Percentiles rank a stretch among this genome's conserved stretches.
These are phyloP conservation scores for Wickerhamiella kurtzmanii DNA, from an alignment of 805 yeast genomes.

Conservation along the genomic window DNA sequence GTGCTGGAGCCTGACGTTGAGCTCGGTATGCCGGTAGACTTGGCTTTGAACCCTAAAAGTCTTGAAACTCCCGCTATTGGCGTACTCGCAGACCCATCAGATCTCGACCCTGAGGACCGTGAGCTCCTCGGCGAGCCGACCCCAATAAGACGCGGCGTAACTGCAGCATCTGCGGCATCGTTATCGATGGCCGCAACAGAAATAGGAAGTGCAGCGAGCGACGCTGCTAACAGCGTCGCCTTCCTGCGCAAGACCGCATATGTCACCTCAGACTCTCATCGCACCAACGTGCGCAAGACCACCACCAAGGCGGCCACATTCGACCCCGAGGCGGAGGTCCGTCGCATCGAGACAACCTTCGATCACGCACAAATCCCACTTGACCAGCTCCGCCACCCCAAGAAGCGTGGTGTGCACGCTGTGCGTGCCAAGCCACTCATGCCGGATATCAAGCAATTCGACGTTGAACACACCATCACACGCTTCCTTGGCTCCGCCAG, in stretches of 20 bases:
- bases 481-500: slow-evolving; percentile 35
- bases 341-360: slow-evolving; percentile 67
- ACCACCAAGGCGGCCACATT: slow-evolving; percentile 18
- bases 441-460: slow-evolving; percentile 88
- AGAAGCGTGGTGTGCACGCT: slow-evolving; percentile 57
- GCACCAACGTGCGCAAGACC: background rate
- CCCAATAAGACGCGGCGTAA: slow-evolving; percentile 24
- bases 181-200: background rate
- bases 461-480: slow-evolving; percentile 40
- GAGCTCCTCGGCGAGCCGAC: slow-evolving; percentile 70
- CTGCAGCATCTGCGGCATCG: slow-evolving; percentile 9
- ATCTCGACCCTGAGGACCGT: slow-evolving; percentile 66
- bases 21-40: slow-evolving; percentile 66
- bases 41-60: slow-evolving; percentile 50
- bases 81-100: slow-evolving; percentile 27
- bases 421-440: slow-evolving; percentile 65
- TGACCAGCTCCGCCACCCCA: slow-evolving; percentile 55
- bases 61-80: slow-evolving; percentile 27
- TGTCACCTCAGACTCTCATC: background rate
- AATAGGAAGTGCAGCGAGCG: background rate
- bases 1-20: slow-evolving; percentile 45
- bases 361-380: slow-evolving; percentile 39
- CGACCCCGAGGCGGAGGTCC: slow-evolving; percentile 51
- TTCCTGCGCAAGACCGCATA: slow-evolving; percentile 9
- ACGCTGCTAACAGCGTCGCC: slow-evolving; percentile 5